Evolutionary conservation across 345 rosid genomes (phyloP).

Genomic region (Tarenaya hassleriana): DNA sequence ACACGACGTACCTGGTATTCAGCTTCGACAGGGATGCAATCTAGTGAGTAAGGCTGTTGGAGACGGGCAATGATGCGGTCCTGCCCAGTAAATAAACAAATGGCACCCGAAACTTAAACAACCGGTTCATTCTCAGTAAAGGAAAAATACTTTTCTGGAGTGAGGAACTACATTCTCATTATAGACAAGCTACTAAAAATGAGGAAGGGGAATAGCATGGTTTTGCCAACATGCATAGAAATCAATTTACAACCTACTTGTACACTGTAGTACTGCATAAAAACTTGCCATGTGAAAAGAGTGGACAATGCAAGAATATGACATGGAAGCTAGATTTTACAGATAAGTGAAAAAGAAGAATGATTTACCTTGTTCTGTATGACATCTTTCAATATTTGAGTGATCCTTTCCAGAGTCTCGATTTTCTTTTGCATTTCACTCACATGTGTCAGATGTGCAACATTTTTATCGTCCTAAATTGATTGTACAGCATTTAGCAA

Average conservation of each 20-base stretch:
- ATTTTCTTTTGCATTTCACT: conserved; percentile 95
- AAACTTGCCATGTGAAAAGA: background rate
- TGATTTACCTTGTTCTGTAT: conserved; percentile 88
- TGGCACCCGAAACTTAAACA: background rate
- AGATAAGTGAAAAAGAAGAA: background rate
- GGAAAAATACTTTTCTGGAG: too few species aligned
- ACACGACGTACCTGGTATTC: conserved; percentile 77
- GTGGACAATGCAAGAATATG: too few species aligned
- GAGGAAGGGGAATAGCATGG: too few species aligned
- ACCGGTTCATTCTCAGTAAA: background rate
- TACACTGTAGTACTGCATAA: background rate
- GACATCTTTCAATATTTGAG: conserved; percentile 85
- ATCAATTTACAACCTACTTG: too few species aligned
- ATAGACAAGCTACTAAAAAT: too few species aligned
- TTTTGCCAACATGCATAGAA: too few species aligned
- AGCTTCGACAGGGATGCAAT: conserved; percentile 99
- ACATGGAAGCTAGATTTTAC: too few species aligned
- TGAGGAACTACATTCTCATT: too few species aligned
- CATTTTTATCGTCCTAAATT: conserved; percentile 85
- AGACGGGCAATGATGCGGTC: conserved; percentile 98
- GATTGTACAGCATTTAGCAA: conserved; percentile 2
- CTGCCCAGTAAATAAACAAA: conserved; percentile 36
- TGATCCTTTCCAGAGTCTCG: conserved; percentile 82
- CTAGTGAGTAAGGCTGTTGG: conserved; percentile 95
- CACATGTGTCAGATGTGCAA: conserved; percentile 88